Base-by-base conservation (phyloP, 1,284 basidiomycete genomes). In the Microbotryum silenes-acaulis region DNA sequence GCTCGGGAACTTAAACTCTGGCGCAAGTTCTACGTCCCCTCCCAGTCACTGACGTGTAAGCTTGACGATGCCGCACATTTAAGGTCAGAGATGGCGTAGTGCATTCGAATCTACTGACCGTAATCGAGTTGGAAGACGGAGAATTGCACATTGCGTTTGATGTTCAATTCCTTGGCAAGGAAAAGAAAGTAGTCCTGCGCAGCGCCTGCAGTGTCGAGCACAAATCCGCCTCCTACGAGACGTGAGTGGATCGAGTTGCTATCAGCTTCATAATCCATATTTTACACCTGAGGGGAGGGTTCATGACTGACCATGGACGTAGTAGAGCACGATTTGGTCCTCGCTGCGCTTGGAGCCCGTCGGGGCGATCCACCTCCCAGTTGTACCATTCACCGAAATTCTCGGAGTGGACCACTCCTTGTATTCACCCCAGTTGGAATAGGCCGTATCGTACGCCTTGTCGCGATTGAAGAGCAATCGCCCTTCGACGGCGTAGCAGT, bases 1-100 rank as follows among this genome's bases (percentile, higher is more conserved):
- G 0, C 83, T 74, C 0, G 85, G 84, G 77, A 29, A 53, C 33
- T 53, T 53, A 8, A 53, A 53, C 20, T 53, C 51, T 6, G 51
- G 51, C 33, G 51, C 51, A 20, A 56, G n/a, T 25, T 46, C 45
- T 56, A 14, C 45, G 23, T 18, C 14, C 50, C 3, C 27, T 27
- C 21, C 16, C 16, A 51, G 29, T 51, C 10, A 44, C 1, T 10
- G 23, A 23, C 7, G 8, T 12, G 47, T 42, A 10, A 16, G 47
- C 47, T 44, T 25, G 48, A n/a, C 18, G 27, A 10, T 23, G 31
- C 6, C 2, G 7, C 7, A 27, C 21, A 29, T 48, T 16, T 53
- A 8, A 31, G 8, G 29, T 31, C 37, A 42, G 37, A 42, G 37
- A 12, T 5, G 12, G 12, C 16, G 6, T 16, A 16, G 10, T 42